Conservation (phyloP, 2,329 filamentous ascomycete genomes). For the Scytalidium sp. region DNA sequence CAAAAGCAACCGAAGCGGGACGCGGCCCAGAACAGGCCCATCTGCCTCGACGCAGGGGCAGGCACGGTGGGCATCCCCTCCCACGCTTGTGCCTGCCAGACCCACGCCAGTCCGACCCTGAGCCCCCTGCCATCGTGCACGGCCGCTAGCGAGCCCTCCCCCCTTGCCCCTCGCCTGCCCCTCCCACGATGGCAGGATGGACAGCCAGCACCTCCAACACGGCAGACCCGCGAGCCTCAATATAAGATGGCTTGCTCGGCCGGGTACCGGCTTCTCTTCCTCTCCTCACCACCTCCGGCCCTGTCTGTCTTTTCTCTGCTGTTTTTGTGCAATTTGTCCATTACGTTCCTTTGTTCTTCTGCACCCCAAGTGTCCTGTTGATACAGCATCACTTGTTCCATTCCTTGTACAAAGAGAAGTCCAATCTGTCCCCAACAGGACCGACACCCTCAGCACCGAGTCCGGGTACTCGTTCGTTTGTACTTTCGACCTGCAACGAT, state of each 20-base stretch:
- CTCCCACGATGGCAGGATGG: too few relatives aligned
- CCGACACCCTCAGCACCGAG: slow-evolving; percentile 11
- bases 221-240: too few relatives aligned
- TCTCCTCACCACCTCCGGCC: slow-evolving; percentile 3
- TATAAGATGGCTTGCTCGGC: background rate
- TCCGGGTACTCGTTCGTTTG: slow-evolving; percentile 22
- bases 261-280: background rate
- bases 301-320: slow-evolving; percentile 3
- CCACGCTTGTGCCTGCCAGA: too few relatives aligned
- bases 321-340: slow-evolving; percentile 9
- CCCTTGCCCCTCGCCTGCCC: too few relatives aligned
- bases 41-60: too few relatives aligned
- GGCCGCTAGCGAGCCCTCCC: background rate
- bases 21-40: too few relatives aligned
- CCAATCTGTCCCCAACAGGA: background rate
- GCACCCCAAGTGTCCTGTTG: slow-evolving; percentile 18
- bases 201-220: too few relatives aligned
- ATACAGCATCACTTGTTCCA: slow-evolving; percentile 19
- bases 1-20: too few relatives aligned
- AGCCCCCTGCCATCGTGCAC: background rate
- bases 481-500: slow-evolving; percentile 10
- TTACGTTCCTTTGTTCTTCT: slow-evolving; percentile 19
- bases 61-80: too few relatives aligned
- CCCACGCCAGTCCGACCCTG: too few relatives aligned
- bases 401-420: slow-evolving; percentile 15